phyloP scores from a whole-genome alignment of 805 yeast genomes.

The Kuraishia ogatae region DNA sequence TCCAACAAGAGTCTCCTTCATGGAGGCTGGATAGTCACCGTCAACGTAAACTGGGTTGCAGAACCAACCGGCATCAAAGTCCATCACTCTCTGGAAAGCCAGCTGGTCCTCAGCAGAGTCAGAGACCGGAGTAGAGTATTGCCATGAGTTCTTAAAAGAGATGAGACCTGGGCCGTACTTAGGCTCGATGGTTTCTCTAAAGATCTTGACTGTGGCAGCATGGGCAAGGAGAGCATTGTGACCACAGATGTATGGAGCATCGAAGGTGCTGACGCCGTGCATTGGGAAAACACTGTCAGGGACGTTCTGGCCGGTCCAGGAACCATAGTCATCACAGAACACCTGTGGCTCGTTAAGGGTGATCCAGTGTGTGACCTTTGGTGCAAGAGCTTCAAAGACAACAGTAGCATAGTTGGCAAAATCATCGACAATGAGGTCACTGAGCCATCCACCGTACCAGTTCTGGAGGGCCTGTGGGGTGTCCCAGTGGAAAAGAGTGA shows the following conservation, averaged over 20 bases:
- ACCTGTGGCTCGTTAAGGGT: constrained; percentile 24
- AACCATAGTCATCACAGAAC: constrained; percentile 3
- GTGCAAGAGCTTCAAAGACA: constrained; percentile 21
- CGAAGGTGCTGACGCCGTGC: constrained; percentile 11
- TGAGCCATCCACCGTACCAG: constrained; percentile 18
- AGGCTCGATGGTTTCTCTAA: constrained; percentile 17
- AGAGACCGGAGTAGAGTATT: constrained; percentile 17
- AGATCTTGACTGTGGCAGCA: constrained; percentile 17
- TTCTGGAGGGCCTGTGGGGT: constrained; percentile 16
- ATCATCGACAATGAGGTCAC: constrained; percentile 20
- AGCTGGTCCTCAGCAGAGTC: constrained; percentile 13
- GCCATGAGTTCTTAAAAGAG: constrained; percentile 20
- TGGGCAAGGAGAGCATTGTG: constrained; percentile 13
- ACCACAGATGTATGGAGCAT: background rate
- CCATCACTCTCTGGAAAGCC: constrained; percentile 20
- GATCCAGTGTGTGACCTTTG: constrained; percentile 22
- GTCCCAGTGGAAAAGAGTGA: constrained; percentile 27
- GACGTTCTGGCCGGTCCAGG: constrained; percentile 10
- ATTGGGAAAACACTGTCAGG: constrained; percentile 16
- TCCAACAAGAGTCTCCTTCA: constrained; percentile 13
- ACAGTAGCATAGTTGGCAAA: constrained; percentile 24
- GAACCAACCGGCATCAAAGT: constrained; percentile 18
- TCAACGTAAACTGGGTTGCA: constrained; percentile 20
- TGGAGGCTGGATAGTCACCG: constrained; percentile 22
- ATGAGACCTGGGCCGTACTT: constrained; percentile 18